Percentiles rank a stretch among this genome's conserved stretches.
phyloP scores from a whole-genome alignment of 2,329 filamentous ascomycete genomes.

The Fusarium siculi region DNA sequence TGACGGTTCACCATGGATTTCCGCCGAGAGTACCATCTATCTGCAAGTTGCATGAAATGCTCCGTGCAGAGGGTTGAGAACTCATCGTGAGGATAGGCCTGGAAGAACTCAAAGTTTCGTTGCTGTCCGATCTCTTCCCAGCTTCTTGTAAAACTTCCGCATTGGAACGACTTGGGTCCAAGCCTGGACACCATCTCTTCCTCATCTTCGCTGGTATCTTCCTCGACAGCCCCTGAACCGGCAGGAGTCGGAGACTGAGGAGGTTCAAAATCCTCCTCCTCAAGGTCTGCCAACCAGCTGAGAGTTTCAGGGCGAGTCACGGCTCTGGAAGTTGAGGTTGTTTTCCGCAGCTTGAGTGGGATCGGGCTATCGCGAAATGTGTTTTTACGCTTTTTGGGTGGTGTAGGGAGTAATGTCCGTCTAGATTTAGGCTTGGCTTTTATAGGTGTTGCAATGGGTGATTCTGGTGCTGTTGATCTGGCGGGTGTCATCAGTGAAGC shows the following conservation, averaged over 20 bases:
- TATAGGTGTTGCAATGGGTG: neutral
- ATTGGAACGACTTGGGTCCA: constrained; percentile 15
- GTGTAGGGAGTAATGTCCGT: neutral
- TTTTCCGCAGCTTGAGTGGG: constrained; percentile 8
- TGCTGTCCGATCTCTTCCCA: neutral
- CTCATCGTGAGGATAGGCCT: constrained; percentile 33
- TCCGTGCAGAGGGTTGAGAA: constrained; percentile 23
- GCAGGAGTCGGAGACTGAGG: neutral
- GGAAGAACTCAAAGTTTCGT: constrained; percentile 23
- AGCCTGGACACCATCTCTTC: neutral
- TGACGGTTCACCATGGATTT: neutral
- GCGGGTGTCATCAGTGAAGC: neutral
- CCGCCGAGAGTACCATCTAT: constrained; percentile 22
- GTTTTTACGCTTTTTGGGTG: constrained; percentile 1
- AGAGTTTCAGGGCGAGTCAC: neutral
- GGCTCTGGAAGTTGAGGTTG: neutral
- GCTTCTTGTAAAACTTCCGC: neutral
- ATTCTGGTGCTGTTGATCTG: neutral
- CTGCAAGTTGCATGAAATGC: constrained; percentile 27
- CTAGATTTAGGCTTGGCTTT: neutral
- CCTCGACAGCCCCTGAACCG: neutral
- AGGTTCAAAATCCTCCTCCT: neutral
- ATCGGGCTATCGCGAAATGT: neutral
- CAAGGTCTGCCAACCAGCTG: neutral
- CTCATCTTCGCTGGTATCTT: neutral